These are phyloP conservation scores for Colletotrichum sp. DNA, from an alignment of 2,329 filamentous ascomycete genomes.

Conservation along the genomic window DNA sequence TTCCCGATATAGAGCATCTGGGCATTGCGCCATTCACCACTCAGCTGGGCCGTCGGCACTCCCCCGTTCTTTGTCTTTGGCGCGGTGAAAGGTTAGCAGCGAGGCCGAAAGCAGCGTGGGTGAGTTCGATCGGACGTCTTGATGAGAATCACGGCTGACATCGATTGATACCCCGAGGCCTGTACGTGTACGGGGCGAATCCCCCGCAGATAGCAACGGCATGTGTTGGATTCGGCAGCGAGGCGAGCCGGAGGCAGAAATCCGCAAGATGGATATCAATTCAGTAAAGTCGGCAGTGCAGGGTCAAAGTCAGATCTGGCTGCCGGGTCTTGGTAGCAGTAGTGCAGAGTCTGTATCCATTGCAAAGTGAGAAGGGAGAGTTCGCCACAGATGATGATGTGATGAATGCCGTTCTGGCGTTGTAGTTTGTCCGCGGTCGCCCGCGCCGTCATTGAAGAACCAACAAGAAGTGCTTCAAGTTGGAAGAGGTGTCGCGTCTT, in stretches of 20 bases:
- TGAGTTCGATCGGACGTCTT: conserved; percentile 1
- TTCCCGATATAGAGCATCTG: neutral
- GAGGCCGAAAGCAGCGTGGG: neutral
- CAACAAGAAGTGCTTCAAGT: neutral
- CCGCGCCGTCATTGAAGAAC: neutral
- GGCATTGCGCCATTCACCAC: neutral
- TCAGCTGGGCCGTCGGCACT: neutral
- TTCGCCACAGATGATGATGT: conserved; percentile 7
- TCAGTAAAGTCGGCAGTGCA: neutral
- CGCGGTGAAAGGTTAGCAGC: neutral
- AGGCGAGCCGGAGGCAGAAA: neutral
- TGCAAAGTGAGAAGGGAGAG: neutral
- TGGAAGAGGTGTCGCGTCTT: neutral
- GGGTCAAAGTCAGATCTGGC: conserved; percentile 2
- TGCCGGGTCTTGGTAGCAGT: neutral
- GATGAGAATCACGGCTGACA: neutral
- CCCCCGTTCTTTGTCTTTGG: conserved; percentile 2
- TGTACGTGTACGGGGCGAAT: neutral
- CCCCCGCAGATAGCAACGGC: neutral
- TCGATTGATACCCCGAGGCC: neutral
- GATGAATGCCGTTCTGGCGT: neutral
- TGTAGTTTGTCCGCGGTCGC: neutral
- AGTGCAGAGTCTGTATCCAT: neutral
- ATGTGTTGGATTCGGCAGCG: neutral
- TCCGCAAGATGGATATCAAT: neutral